Base-by-base conservation (phyloP, 441 rosid species). In the Arabidopsis hybrid region DNA sequence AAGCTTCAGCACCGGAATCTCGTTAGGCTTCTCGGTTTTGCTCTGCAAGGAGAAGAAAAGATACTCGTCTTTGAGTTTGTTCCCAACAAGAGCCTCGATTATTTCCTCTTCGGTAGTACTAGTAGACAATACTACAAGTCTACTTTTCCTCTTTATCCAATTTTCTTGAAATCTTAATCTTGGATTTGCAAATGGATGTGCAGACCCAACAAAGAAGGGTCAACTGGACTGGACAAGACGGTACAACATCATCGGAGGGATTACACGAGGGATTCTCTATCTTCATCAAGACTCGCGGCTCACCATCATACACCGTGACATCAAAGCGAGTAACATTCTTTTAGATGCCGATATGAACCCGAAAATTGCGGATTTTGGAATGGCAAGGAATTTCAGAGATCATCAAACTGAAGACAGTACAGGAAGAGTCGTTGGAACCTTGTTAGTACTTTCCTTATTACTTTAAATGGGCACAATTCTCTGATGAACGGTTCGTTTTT, bases 231-330 rank as follows among this genome's bases (percentile, higher is more conserved):
- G 88, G 86, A 1, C 32, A 8, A 60, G 4, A 7, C 79, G 83
- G 8, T 69, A 75, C 78, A 78, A 60, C 9, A 82, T 79, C 46
- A 78, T 82, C 1, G 69, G 8, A 8, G 85, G 89, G 35, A 74
- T 83, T 13, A 55, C 60, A 3, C 38, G 36, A 55, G 60, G 60
- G 17, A 3, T 55, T 31, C 38, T 55, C 1, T 55, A 55, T 31
- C 60, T 55, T 29, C 60, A 32, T 32, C 35, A 71, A 50, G 75
- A 71, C 50, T 70, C 67, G 6, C 39, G 67, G 60, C 74, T 71
- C 40, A 60, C 74, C 6, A 60, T 71, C 51, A 71, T 70, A 59
- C 74, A 69, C 39, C 66, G 74, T 35, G 74, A 69, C 39, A 47
- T 69, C 29, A 69, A 69, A 70, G 67, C 66, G 0, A 49, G 66